phyloP scores from a whole-genome alignment of 148 eudicot genomes.

The Amaranthus cruentus region DNA sequence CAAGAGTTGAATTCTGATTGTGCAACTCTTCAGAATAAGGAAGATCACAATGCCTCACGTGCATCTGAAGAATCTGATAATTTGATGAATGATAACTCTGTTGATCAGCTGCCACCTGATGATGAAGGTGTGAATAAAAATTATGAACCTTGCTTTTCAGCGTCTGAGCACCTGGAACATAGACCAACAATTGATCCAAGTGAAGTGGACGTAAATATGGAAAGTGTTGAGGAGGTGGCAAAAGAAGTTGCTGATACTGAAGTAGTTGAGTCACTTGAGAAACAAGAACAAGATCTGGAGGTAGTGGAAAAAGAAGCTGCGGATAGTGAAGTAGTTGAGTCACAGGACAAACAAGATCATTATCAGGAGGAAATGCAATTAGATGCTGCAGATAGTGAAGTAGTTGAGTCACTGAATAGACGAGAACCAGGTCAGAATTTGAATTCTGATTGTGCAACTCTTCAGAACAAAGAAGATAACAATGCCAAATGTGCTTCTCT shows the following conservation, averaged over 20 bases:
- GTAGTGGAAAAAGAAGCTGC: background rate
- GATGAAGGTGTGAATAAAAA: background rate
- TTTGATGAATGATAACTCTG: background rate
- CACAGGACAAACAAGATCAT: too few relatives aligned
- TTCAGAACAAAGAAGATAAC: background rate
- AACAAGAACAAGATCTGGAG: background rate
- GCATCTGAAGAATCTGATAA: background rate
- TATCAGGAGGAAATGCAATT: constrained; percentile 18
- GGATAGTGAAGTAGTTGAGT: too few relatives aligned
- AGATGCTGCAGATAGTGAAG: constrained; percentile 17
- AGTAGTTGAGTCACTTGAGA: background rate
- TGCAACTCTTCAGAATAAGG: background rate
- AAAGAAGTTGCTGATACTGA: background rate
- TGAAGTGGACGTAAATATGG: background rate
- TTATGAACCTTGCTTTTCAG: background rate
- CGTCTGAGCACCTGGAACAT: background rate
- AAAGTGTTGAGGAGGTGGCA: background rate
- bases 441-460: background rate
- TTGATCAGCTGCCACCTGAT: background rate
- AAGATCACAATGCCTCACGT: background rate
- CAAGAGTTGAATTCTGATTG: background rate
- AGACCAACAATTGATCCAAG: background rate
- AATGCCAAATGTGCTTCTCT: background rate
- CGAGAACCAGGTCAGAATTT: background rate
- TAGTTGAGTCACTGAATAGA: constrained; percentile 2